Evolutionary conservation across 768 basidiomycete species (phyloP).

Genomic region (Phanerochaete carnosa): DNA sequence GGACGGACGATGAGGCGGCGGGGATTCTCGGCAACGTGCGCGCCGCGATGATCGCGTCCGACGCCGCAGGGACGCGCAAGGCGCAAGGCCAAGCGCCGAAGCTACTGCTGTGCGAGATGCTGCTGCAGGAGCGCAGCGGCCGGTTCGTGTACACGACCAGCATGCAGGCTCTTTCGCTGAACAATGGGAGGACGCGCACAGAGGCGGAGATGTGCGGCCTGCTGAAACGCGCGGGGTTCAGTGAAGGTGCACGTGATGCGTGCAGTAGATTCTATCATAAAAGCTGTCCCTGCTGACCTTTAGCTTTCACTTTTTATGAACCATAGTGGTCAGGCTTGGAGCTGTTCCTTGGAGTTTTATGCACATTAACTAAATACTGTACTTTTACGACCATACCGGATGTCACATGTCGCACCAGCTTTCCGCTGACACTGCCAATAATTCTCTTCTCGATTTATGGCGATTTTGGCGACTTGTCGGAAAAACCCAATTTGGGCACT

Average conservation of each 20-base stretch:
- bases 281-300: slow-evolving; percentile 9
- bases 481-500: no score
- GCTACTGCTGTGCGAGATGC: slow-evolving; percentile 28
- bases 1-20: slow-evolving; percentile 27
- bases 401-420: background rate
- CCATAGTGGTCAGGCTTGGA: background rate
- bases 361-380: background rate
- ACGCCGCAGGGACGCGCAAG: background rate
- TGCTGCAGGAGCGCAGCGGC: slow-evolving; percentile 20
- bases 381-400: background rate
- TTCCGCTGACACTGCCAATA: background rate
- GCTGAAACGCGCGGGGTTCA: slow-evolving; percentile 8
- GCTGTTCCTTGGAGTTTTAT: background rate
- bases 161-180: slow-evolving; percentile 24
- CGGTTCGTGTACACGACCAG: slow-evolving; percentile 29
- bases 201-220: slow-evolving; percentile 7
- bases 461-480: no score
- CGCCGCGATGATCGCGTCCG: slow-evolving; percentile 19
- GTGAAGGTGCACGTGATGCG: slow-evolving; percentile 9
- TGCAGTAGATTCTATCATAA: slow-evolving; percentile 13
- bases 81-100: slow-evolving; percentile 5
- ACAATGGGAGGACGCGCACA: slow-evolving; percentile 14
- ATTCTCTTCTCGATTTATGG: slow-evolving; percentile 9
- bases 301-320: background rate
- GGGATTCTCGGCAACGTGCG: slow-evolving; percentile 25